Conservation (phyloP, 164 flowering plant genomes). For the Amborella trichopoda region DNA sequence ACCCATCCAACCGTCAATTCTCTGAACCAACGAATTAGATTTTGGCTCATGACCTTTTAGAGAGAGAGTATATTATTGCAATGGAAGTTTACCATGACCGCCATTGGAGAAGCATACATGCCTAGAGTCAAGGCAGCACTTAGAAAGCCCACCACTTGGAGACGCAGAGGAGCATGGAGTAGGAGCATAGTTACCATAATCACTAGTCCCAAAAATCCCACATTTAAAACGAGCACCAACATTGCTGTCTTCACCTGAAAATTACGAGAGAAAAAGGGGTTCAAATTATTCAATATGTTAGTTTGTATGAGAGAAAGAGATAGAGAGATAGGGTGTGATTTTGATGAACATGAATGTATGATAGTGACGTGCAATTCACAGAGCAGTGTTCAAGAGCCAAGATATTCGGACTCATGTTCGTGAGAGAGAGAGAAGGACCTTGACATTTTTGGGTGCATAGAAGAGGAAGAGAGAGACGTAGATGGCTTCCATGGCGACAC, state of each 20-base stretch:
- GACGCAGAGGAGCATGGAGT: slow-evolving; percentile 20
- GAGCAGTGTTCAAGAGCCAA: no score
- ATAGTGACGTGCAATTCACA: no score
- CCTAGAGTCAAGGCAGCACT: slow-evolving; percentile 51
- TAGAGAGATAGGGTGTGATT: neutral
- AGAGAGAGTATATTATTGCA: no score
- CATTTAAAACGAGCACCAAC: slow-evolving; percentile 26
- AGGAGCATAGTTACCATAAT: slow-evolving; percentile 34
- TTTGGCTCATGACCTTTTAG: no score
- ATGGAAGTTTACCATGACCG: slow-evolving; percentile 38
- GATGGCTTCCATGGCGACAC: slow-evolving; percentile 35
- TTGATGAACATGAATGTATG: no score
- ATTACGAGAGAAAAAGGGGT: neutral
- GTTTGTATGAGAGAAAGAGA: no score
- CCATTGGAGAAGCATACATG: slow-evolving; percentile 64
- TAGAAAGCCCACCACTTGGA: slow-evolving; percentile 39
- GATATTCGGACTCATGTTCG: no score
- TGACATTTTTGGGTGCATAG: slow-evolving; percentile 43
- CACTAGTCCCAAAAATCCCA: slow-evolving; percentile 38
- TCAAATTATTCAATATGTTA: neutral
- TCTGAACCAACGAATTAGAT: no score
- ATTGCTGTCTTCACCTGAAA: slow-evolving; percentile 34
- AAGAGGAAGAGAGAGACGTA: slow-evolving; percentile 56
- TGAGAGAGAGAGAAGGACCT: slow-evolving; percentile 20
- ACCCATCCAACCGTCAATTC: no score